Evolutionary conservation across 805 yeast species (phyloP), one percentile per base, ranked within the genome.

Genomic region (Candida namnaoensis): DNA sequence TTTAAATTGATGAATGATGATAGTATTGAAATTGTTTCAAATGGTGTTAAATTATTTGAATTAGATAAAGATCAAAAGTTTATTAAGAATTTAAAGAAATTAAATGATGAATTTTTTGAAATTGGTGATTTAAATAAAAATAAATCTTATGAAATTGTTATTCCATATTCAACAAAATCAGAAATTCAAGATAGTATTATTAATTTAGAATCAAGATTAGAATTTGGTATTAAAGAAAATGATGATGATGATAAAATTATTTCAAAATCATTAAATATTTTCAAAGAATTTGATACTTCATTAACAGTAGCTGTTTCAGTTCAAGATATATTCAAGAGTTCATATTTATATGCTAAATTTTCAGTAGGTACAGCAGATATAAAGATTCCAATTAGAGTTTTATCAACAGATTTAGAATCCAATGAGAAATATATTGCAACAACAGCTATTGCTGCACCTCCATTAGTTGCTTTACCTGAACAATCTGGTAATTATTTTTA

Each of bases 291-390:
- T 6, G 80, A 82, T 44, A 73, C 79, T 6, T 60, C 74, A 1
- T 63, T 86, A 34, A 67, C 74, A 5, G 62, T 85, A 7, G 80
- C 88, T 0, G 93, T 85, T 1, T 78, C 87, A 3, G 95, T 85
- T 3, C 91, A 84, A 51, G 95, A 87, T 56, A 77, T 80, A 10
- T 85, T 84, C 64, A 74, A 77, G 47, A 57, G 72, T 3, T 57
- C 71, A 14, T 61, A 67, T 27, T 61, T 86, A 1, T 80, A 74
- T 47, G 78, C 88, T 5, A 82, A 79, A 49, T 87, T 83, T 54
- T 75, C 82, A 12, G 69, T 86, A 37, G 82, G 86, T 15, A 71
- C 88, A 5, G 66, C 81, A 1, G 68, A 69, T 25, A 42, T 65
- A 0, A 60, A 61, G 8, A 51, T 57, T 5, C 95, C 93, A 0